A percentile compares a stretch with the other conserved stretches of the same genome.
Conservation (phyloP, 352 stramenopile genomes). For the Globisporangium splendens region DNA sequence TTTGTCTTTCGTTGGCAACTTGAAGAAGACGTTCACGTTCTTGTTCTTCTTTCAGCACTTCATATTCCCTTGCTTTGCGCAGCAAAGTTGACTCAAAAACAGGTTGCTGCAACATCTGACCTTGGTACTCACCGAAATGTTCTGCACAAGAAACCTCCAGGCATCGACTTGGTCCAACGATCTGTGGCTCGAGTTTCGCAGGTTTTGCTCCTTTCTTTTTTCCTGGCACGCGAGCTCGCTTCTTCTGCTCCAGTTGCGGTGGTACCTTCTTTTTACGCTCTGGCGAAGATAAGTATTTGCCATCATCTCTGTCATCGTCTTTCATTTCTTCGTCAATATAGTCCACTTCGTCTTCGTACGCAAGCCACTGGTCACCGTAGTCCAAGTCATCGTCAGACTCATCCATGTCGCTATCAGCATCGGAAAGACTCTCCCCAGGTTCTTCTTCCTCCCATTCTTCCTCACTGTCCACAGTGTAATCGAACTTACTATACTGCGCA, state of each 20-base stretch:
- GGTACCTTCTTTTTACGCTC: conserved; percentile 48
- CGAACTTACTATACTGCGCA: conserved; percentile 54
- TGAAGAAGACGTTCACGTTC: conserved; percentile 23
- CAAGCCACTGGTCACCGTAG: conserved; percentile 83
- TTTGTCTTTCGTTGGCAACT: conserved; percentile 23
- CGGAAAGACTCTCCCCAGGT: conserved; percentile 77
- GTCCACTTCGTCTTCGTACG: conserved; percentile 86
- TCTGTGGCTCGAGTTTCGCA: conserved; percentile 58
- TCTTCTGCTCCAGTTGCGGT: conserved; percentile 46
- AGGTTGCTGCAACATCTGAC: conserved; percentile 29
- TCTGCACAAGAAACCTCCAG: background rate
- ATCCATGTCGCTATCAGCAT: conserved; percentile 62
- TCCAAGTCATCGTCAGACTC: conserved; percentile 80
- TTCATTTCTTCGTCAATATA: conserved; percentile 45
- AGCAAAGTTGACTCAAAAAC: conserved; percentile 50
- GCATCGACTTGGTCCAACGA: conserved; percentile 55
- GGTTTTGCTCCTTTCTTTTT: conserved; percentile 61
- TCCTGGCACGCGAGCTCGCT: conserved; percentile 21
- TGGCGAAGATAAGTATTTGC: conserved; percentile 23
- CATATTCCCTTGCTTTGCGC: conserved; percentile 39
- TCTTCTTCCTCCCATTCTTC: conserved; percentile 90
- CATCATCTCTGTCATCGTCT: conserved; percentile 17
- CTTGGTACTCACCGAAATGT: conserved; percentile 20
- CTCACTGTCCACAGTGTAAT: conserved; percentile 82
- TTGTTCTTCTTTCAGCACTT: conserved; percentile 35